Percentiles rank a stretch among this genome's conserved stretches.
Conservation (phyloP, 192 early-diverging fungal genomes). For the Linnemannia schmuckeri region DNA sequence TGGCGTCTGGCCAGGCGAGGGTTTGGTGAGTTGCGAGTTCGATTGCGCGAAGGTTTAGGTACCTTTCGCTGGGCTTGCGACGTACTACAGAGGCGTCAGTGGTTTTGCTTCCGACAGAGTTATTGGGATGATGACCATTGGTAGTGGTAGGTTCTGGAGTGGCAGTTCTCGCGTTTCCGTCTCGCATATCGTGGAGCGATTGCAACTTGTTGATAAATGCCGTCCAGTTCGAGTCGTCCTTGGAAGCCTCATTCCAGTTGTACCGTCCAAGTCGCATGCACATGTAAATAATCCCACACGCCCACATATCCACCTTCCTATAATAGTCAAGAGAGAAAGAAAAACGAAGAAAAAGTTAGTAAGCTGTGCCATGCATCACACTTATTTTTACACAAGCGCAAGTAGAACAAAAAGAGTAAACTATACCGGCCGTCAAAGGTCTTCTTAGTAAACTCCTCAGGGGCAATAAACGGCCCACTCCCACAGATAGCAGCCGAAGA, state of each 20-base stretch:
- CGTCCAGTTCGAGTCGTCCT: conserved; percentile 46
- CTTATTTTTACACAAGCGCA: neutral
- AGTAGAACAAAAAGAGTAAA: neutral
- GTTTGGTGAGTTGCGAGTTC: conserved; percentile 13
- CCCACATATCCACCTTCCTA: conserved; percentile 60
- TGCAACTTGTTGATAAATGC: conserved; percentile 20
- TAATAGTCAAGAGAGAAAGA: neutral
- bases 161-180: too few relatives aligned
- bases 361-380: neutral
- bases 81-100: neutral
- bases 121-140: neutral
- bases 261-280: conserved; percentile 56
- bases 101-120: neutral
- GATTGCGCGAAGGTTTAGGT: conserved; percentile 23
- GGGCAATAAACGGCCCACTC: conserved; percentile 90
- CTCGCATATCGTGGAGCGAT: neutral
- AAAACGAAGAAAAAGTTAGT: neutral
- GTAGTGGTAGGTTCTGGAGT: neutral
- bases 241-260: conserved; percentile 40
- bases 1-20: conserved; percentile 32
- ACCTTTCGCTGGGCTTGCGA: neutral
- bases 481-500: conserved; percentile 77
- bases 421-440: conserved; percentile 79
- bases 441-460: conserved; percentile 74
- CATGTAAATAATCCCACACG: conserved; percentile 62